A percentile compares a stretch with the other conserved stretches of the same genome.
Conservation (phyloP, 805 yeast species). For the Saccharomycopsis microspora region DNA sequence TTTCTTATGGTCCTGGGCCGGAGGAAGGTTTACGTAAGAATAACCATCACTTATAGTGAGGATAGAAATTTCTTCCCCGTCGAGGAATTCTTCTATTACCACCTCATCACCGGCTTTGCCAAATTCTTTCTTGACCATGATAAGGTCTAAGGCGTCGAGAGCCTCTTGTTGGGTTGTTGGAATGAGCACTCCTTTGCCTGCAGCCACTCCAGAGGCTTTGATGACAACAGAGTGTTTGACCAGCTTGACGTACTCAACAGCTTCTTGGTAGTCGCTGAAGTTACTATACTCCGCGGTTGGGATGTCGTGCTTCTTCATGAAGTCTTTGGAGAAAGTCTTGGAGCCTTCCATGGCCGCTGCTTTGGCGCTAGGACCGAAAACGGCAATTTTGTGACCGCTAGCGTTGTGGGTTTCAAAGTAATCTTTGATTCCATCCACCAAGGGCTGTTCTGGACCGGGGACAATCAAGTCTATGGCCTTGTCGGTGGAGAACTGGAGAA, state of each 20-base stretch:
- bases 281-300: slow-evolving; percentile 90
- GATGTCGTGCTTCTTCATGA: slow-evolving; percentile 83
- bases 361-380: slow-evolving; percentile 86
- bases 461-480: slow-evolving; percentile 63
- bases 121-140: slow-evolving; percentile 83
- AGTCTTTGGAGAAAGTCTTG: slow-evolving; percentile 85
- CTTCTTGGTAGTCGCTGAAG: slow-evolving; percentile 67
- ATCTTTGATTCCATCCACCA: slow-evolving; percentile 83
- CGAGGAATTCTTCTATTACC: slow-evolving; percentile 90
- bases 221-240: slow-evolving; percentile 73
- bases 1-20: slow-evolving; percentile 98
- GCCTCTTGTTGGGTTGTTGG: slow-evolving; percentile 84
- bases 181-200: slow-evolving; percentile 95
- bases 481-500: slow-evolving; percentile 65
- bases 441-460: slow-evolving; percentile 99
- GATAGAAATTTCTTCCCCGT: slow-evolving; percentile 94
- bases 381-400: slow-evolving; percentile 53
- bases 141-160: slow-evolving; percentile 64
- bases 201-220: slow-evolving; percentile 97
- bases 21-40: slow-evolving; percentile 79
- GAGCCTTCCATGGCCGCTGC: slow-evolving; percentile 98
- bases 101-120: slow-evolving; percentile 93
- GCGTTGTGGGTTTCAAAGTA: slow-evolving; percentile 30
- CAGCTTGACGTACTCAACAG: slow-evolving; percentile 54
- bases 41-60: slow-evolving; percentile 91